Conservation (phyloP, 148 eudicot genomes). For the Amaranthus cruentus region DNA sequence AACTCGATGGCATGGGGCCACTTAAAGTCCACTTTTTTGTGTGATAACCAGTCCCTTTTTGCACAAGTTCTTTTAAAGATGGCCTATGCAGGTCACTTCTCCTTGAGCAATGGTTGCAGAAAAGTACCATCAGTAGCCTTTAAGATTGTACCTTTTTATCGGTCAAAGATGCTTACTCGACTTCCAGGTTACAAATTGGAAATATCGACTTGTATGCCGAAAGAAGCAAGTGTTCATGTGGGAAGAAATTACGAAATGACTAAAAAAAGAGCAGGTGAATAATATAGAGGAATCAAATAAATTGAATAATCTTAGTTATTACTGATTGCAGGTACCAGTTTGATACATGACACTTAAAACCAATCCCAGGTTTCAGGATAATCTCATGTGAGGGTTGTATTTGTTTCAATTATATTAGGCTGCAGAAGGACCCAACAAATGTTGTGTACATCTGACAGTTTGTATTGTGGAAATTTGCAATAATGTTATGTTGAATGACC, state of each 20-base stretch:
- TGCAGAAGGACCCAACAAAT: not conserved
- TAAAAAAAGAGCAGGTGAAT: not conserved
- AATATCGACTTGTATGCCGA: slow-evolving; percentile 72
- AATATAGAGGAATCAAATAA: not conserved
- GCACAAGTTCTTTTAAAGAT: not conserved
- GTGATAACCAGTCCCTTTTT: too few relatives aligned
- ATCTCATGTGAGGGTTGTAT: not conserved
- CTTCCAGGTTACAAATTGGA: slow-evolving; percentile 76
- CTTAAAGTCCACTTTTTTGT: too few relatives aligned
- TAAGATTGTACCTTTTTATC: slow-evolving; percentile 41
- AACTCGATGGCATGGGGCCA: too few relatives aligned
- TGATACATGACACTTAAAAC: not conserved
- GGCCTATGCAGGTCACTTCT: not conserved
- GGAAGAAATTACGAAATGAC: not conserved
- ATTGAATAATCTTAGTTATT: not conserved
- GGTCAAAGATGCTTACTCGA: slow-evolving; percentile 55
- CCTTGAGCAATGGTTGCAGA: not conserved
- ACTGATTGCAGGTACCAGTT: not conserved
- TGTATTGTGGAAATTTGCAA: not conserved
- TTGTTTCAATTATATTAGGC: not conserved
- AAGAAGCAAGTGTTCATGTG: slow-evolving; percentile 5
- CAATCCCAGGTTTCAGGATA: not conserved
- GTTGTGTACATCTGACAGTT: not conserved
- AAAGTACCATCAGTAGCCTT: not conserved
- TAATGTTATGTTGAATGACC: not conserved